These are phyloP conservation scores for Asterella californica DNA, from an alignment of 225 moss, liverwort and hornwort species.

Conservation along the genomic window DNA sequence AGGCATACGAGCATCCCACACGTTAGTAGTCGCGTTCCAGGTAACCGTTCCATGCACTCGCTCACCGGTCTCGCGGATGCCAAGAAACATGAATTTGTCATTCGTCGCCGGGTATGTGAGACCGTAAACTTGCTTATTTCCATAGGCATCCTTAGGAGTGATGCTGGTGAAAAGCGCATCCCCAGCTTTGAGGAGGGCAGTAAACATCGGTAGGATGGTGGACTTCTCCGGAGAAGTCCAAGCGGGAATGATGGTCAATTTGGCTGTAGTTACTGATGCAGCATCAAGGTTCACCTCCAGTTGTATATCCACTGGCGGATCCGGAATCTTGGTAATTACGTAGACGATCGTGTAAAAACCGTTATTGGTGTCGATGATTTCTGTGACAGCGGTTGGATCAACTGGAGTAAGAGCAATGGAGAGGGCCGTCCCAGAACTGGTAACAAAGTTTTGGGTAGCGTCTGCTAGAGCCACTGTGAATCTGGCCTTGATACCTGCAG, in stretches of 20 bases:
- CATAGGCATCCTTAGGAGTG: slow-evolving; percentile 23
- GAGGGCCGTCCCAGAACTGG: slow-evolving; percentile 20
- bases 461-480: slow-evolving; percentile 22
- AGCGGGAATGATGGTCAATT: slow-evolving; percentile 8
- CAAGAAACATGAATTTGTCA: slow-evolving; percentile 10
- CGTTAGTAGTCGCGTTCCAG: neutral
- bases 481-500: slow-evolving; percentile 18
- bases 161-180: neutral
- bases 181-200: slow-evolving; percentile 8
- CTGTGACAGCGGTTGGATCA: slow-evolving; percentile 24
- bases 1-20: slow-evolving; percentile 1
- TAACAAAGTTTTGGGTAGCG: slow-evolving; percentile 3
- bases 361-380: slow-evolving; percentile 20
- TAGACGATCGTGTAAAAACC: slow-evolving; percentile 19
- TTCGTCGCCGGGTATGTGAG: neutral
- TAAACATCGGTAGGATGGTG: slow-evolving; percentile 2
- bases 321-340: slow-evolving; percentile 13
- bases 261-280: slow-evolving; percentile 8
- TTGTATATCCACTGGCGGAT: neutral
- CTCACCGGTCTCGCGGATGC: slow-evolving; percentile 25
- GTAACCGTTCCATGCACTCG: slow-evolving; percentile 10
- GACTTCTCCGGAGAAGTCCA: slow-evolving; percentile 20
- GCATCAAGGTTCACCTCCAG: slow-evolving; percentile 6
- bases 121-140: slow-evolving; percentile 18
- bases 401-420: slow-evolving; percentile 8